Percentiles rank a stretch among this genome's conserved stretches.
phyloP scores from a whole-genome alignment of 495 filamentous ascomycete genomes.

The Xylaria cubensis region DNA sequence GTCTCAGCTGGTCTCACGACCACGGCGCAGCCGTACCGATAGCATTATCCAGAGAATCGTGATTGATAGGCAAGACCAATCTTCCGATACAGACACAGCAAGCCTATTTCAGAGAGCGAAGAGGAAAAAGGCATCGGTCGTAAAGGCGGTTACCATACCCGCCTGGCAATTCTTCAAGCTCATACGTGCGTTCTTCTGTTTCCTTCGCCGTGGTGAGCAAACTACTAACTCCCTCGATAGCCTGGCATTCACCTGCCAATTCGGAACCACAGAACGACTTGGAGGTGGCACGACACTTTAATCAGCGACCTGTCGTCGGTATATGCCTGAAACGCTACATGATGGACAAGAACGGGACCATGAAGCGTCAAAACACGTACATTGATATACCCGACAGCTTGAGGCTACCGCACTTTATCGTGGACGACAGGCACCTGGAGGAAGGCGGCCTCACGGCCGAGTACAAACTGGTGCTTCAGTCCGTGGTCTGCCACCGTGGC shows the following conservation, averaged over 20 bases:
- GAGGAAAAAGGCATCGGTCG: constrained; percentile 54
- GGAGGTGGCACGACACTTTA: constrained; percentile 57
- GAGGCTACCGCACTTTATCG: constrained; percentile 87
- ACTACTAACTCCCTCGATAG: constrained; percentile 68
- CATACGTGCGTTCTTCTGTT: constrained; percentile 65
- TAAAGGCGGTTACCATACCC: constrained; percentile 91
- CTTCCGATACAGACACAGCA: constrained; percentile 45
- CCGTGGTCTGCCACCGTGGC: constrained; percentile 89
- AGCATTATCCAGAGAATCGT: constrained; percentile 59
- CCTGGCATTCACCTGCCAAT: constrained; percentile 67
- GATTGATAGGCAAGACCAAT: constrained; percentile 44
- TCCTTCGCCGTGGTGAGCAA: neutral
- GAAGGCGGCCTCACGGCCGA: constrained; percentile 60
- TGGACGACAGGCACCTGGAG: constrained; percentile 68
- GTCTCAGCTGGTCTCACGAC: constrained; percentile 34
- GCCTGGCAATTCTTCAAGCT: constrained; percentile 97
- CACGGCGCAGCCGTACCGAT: constrained; percentile 48
- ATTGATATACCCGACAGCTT: constrained; percentile 94
- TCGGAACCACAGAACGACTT: constrained; percentile 51
- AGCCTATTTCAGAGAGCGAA: constrained; percentile 47
- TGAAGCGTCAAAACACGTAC: constrained; percentile 73
- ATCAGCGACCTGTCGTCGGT: constrained; percentile 78
- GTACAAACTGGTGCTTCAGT: constrained; percentile 90
- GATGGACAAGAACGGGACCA: constrained; percentile 70
- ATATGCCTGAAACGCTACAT: constrained; percentile 92